phyloP scores from a whole-genome alignment of 2,329 filamentous ascomycete genomes.

The Stenocarpella maydis region DNA sequence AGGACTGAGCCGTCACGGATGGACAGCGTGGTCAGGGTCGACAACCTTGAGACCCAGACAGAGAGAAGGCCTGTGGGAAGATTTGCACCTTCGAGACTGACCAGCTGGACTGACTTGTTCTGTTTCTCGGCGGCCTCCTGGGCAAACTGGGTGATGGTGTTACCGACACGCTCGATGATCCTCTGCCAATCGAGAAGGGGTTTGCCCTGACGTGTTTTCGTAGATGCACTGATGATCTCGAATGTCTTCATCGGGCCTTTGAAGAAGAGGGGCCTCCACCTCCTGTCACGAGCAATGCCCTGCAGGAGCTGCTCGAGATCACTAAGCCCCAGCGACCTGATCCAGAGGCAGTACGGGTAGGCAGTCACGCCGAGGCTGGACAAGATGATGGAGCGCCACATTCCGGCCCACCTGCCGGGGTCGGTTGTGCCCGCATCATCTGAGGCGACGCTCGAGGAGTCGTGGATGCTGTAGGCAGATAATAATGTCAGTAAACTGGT shows the following conservation, averaged over 20 bases:
- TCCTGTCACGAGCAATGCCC: conserved; percentile 50
- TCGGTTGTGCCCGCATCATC: conserved; percentile 50
- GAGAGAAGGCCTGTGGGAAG: conserved; percentile 61
- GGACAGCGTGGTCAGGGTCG: conserved; percentile 65
- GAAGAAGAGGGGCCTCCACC: conserved; percentile 49
- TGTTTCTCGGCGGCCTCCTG: conserved; percentile 47
- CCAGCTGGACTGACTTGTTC: conserved; percentile 59
- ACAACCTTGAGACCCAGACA: conserved; percentile 66
- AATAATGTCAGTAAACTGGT: neutral
- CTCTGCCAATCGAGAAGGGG: conserved; percentile 45
- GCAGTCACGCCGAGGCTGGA: conserved; percentile 69
- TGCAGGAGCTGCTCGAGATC: conserved; percentile 67
- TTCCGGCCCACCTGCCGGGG: conserved; percentile 62
- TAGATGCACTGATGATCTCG: conserved; percentile 40
- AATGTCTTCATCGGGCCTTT: conserved; percentile 49
- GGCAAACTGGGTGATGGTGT: conserved; percentile 63
- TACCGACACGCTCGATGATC: conserved; percentile 59
- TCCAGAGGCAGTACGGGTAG: conserved; percentile 75
- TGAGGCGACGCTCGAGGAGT: conserved; percentile 53
- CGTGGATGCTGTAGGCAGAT: conserved; percentile 50
- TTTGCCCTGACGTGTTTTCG: conserved; percentile 38
- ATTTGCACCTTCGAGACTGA: conserved; percentile 62
- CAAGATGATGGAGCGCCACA: conserved; percentile 74
- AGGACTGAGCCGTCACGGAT: conserved; percentile 69
- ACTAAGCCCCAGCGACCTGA: conserved; percentile 69